Evolutionary conservation across 768 basidiomycete species (phyloP), one percentile per base, ranked within the genome.

Genomic region (Pisolithus albus): DNA sequence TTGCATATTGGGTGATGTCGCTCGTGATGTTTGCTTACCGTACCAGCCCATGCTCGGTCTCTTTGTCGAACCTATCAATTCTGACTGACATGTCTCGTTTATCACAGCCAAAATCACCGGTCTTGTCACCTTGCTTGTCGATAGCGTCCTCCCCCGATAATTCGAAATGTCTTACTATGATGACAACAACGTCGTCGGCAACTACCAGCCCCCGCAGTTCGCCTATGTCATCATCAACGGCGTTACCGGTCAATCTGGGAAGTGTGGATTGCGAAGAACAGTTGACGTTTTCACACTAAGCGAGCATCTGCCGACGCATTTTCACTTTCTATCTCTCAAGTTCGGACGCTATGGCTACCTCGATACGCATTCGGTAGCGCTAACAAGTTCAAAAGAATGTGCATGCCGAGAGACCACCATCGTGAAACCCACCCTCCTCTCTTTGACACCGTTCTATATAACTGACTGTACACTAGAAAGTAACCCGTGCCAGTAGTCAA

Each of bases 1-100:
- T 88, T n/a, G 80, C 86, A 15, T 87, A 84, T 57, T 87, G 86
- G 86, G 28, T 30, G 84, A 88, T 52, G 79, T 87, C 13, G 78
- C 79, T 47, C 72, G 74, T 4, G 80, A 86, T 47, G 61, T 64
- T 15, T 80, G 79, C 53, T 71, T 86, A 16, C 74, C 74, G n/a
- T 18, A 34, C 46, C 9, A 38, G 34, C 9, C 34, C 57, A 10
- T 58, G 58, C 19, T 60, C 60, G 4, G 45, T 47, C 24, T 54
- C 62, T 11, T 56, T 51, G 19, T 47, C 16, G 18, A 47, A 47
- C 28, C 44, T 53, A 36, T 47, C 60, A 5, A 50, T 61, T 41
- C 24, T 49, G 7, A 16, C 54, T 0, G 64, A 64, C 28, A 45
- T 49, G 32, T 51, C 40, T 1, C 56, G 46, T 50, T 58, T 38